Evolutionary conservation across 2,329 filamentous ascomycete species (phyloP), one percentile per base, ranked within the genome.

Genomic region (Aspergillus tamarii): DNA sequence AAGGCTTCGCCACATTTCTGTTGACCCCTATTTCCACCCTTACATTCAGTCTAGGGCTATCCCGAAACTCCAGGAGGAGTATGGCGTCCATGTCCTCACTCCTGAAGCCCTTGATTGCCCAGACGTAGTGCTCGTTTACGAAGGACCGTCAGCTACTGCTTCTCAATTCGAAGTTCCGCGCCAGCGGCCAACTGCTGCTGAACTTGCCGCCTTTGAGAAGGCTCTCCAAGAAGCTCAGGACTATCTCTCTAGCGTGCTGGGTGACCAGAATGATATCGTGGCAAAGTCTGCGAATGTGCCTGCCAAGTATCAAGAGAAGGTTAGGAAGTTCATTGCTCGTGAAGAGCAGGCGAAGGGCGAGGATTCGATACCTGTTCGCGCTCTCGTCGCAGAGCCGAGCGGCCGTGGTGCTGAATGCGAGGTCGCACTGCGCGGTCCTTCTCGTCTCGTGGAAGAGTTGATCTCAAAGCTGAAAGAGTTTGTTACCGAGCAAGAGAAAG

Each of bases 401-500:
- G 63, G 66, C 6, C 72, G 72, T 62, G 72, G 69, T 30, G 65
- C 65, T 32, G 72, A 76, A 61, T 82, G 79, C 61, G 78, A 84
- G 64, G 84, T 94, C 64, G 90, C 87, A 52, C 85, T 97, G 64
- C 90, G 92, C 64, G 94, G 94, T 26, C 94, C 93, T 26, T 82
- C 86, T 54, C 87, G 88, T 21, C 86, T 87, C 26, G 92, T 97
- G 4, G 87, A 91, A 58, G 86, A 88, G 2, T 85, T 98, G 45
- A 84, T 87, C 34, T 80, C 85, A 41, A 95, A 94, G 82, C 88
- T 96, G 60, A 80, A 87, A 63, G 87, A 87, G 8, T 98, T 97
- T 74, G 84, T 98, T 26, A 89, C 91, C 74, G 91, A 96, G 75
- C 93, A 96, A 79, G 91, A 94, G 81, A 87, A 92, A 76, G 94